phyloP scores from a whole-genome alignment of 306 rosid genomes.

The Prosopis cineraria region DNA sequence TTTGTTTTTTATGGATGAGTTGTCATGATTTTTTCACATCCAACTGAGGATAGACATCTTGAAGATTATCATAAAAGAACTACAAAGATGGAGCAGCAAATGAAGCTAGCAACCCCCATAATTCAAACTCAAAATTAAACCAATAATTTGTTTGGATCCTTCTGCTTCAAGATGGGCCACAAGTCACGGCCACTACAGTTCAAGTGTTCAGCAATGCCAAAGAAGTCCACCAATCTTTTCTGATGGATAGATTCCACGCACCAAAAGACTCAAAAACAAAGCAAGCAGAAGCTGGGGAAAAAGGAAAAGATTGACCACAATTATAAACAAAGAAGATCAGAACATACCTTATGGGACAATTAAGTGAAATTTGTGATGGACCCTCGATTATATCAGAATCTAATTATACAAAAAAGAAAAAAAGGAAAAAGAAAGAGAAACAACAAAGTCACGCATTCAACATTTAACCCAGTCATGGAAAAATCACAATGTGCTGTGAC shows the following conservation, averaged over 20 bases:
- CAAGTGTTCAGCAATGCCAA: background rate
- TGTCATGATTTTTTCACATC: slow-evolving; percentile 20
- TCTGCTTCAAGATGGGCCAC: slow-evolving; percentile 5
- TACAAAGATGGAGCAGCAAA: background rate
- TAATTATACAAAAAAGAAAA: slow-evolving; percentile 19
- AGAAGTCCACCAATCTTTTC: background rate
- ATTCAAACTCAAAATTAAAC: background rate
- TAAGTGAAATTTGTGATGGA: slow-evolving; percentile 84
- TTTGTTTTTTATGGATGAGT: background rate
- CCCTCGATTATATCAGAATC: slow-evolving; percentile 91
- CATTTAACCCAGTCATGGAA: slow-evolving; percentile 22
- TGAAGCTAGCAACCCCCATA: background rate
- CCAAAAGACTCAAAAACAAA: slow-evolving; percentile 11
- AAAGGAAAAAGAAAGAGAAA: background rate
- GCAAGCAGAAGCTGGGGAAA: slow-evolving; percentile 12
- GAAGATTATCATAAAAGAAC: background rate
- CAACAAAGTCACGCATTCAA: slow-evolving; percentile 11
- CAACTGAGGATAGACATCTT: slow-evolving; percentile 5
- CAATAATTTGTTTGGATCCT: background rate
- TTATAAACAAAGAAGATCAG: slow-evolving; percentile 27
- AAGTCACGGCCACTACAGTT: background rate
- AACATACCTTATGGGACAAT: slow-evolving; percentile 95
- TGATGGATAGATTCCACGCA: slow-evolving; percentile 4
- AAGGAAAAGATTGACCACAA: slow-evolving; percentile 1
- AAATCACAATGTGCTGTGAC: background rate